Conservation (phyloP, 164 flowering plant genomes). For the Taxillus chinensis region DNA sequence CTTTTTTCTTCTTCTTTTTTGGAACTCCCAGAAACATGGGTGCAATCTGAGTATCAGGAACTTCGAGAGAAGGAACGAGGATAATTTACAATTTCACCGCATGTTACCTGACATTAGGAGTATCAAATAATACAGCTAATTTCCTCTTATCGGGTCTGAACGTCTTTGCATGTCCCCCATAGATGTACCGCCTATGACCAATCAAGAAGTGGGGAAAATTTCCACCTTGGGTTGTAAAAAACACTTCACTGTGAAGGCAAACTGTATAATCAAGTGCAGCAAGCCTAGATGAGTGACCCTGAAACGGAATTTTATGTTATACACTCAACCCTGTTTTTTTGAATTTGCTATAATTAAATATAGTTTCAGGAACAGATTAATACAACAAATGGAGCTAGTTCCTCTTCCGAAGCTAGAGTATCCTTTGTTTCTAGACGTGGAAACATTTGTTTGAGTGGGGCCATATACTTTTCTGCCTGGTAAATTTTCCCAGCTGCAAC, state of each 20-base stretch:
- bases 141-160: conserved; percentile 83
- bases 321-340: conserved; percentile 1
- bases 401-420: conserved; percentile 63
- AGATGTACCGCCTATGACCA: conserved; percentile 83
- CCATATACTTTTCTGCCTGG: conserved; percentile 70
- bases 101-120: conserved; percentile 53
- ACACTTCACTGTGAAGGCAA: conserved; percentile 88
- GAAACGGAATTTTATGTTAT: conserved; percentile 20
- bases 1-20: no score
- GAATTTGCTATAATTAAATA: background rate
- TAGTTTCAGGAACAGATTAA: conserved; percentile 1
- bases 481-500: conserved; percentile 92
- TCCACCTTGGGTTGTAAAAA: conserved; percentile 95
- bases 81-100: background rate
- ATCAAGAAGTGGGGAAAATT: conserved; percentile 95
- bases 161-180: conserved; percentile 86
- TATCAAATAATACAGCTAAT: conserved; percentile 64
- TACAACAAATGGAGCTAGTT: conserved; percentile 87
- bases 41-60: no score
- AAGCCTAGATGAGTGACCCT: conserved; percentile 91
- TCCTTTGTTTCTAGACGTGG: conserved; percentile 83
- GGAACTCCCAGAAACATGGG: no score
- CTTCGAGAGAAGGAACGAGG: background rate
- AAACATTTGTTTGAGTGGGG: conserved; percentile 81
- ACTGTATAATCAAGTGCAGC: conserved; percentile 96